Base-by-base conservation (phyloP, 768 basidiomycete genomes). In the Trametes cinnabarina region DNA sequence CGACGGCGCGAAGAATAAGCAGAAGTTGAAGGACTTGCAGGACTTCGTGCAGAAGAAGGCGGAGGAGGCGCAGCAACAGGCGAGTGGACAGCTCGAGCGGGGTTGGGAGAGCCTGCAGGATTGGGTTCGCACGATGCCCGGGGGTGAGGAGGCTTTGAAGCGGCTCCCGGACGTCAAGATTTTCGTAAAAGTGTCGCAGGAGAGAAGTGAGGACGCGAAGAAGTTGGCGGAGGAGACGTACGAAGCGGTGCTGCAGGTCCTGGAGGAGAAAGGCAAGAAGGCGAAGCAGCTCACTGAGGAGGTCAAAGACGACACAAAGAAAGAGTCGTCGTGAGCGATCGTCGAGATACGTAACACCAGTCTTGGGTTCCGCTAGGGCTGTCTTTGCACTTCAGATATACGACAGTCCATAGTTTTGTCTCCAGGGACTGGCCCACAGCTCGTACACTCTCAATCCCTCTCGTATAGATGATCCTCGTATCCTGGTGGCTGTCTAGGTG, bases 221-320 rank as follows among this genome's bases (percentile, higher is more conserved):
- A 63, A 70, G 41, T 51, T 73, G 3, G 69, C 68, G 25, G 48
- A 66, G 57, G 70, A 71, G 64, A 70, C 72, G n/a, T 70, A 65
- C 53, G 60, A 65, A 6, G 70, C 68, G 12, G 52, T 73, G 25
- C 17, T 68, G 55, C 56, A 68, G 54, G 67, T 73, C 8, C 51
- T 71, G 35, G 60, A 70, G 59, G 68, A 71, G 57, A 73, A 71
- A 64, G 64, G 58, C 20, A 55, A 65, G 52, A 66, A 69, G 60
- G 68, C 71, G 5, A 65, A 67, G 52, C 51, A 68, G 60, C 57
- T 71, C 4, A 62, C 46, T 40, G 63, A 66, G 32, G 63, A 66
- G 41, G 56, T 63, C 0, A 64, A 70, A 58, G 57, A 69, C 12
- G 66, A 68, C 23, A 55, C 56, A 12, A 63, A 67, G 58, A 57